These are phyloP conservation scores for Macadamia integrifolia DNA, from an alignment of 164 flowering plant genomes.

Conservation along the genomic window DNA sequence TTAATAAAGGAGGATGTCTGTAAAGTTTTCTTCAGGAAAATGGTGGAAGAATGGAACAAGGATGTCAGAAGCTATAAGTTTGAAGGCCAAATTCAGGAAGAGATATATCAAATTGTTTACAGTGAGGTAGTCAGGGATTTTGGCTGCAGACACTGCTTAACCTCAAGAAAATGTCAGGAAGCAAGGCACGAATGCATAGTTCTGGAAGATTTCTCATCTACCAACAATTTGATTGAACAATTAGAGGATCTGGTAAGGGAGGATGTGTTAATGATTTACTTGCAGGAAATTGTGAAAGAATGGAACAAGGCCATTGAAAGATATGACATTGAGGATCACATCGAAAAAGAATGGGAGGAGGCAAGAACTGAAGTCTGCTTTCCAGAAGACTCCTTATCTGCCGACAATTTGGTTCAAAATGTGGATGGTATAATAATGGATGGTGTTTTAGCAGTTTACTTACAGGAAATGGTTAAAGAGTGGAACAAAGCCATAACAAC, in stretches of 20 bases:
- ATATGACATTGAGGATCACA: neutral
- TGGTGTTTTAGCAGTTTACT: constrained; percentile 13
- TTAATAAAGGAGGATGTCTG: constrained; percentile 17
- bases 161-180: neutral
- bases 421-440: constrained; percentile 22
- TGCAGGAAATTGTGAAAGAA: constrained; percentile 13
- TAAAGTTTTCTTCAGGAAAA: constrained; percentile 11
- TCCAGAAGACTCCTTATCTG: too few relatives aligned
- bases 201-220: constrained; percentile 6
- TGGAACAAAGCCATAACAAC: constrained; percentile 20
- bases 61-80: constrained; percentile 1
- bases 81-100: constrained; percentile 12
- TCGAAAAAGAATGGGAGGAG: too few relatives aligned
- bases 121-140: constrained; percentile 4
- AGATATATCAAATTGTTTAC: constrained; percentile 6
- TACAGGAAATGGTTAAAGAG: constrained; percentile 22
- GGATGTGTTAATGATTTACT: constrained; percentile 1
- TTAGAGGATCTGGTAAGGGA: constrained; percentile 11
- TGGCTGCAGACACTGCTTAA: neutral
- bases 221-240: neutral
- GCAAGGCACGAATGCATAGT: neutral
- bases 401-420: neutral
- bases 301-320: constrained; percentile 11
- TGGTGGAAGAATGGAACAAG: constrained; percentile 14
- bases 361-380: too few relatives aligned